These are phyloP conservation scores for Xylaria sp. DNA, from an alignment of 2,329 filamentous ascomycete species.

Conservation along the genomic window DNA sequence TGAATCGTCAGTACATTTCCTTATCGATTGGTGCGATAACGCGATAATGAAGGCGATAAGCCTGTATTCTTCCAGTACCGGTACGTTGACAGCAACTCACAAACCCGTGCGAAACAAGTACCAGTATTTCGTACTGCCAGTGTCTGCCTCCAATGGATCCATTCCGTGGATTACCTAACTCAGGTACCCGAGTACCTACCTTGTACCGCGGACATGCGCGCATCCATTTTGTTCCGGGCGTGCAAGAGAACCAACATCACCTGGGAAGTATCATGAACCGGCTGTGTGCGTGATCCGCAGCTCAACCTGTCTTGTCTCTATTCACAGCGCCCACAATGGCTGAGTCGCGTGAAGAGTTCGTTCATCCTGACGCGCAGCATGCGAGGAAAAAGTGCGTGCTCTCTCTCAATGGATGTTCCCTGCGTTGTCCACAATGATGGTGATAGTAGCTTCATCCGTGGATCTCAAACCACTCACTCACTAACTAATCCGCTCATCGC, in stretches of 20 bases:
- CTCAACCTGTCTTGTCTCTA: neutral
- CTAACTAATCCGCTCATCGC: neutral
- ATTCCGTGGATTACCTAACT: too few species aligned
- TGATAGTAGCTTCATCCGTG: too few species aligned
- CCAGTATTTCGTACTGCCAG: too few species aligned
- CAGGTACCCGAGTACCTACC: too few species aligned
- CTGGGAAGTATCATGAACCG: too few species aligned
- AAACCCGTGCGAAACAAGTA: too few species aligned
- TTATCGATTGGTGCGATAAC: slow-evolving; percentile 5
- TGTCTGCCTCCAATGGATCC: too few species aligned
- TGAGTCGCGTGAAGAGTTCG: slow-evolving; percentile 20
- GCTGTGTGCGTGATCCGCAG: neutral
- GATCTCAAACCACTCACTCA: neutral
- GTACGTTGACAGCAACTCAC: neutral
- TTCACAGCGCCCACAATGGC: slow-evolving; percentile 22
- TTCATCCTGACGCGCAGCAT: slow-evolving; percentile 31
- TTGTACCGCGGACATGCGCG: too few species aligned
- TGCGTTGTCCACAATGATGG: neutral
- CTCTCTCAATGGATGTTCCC: neutral
- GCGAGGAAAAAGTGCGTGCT: slow-evolving; percentile 32
- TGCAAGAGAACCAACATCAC: neutral
- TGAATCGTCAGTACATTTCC: neutral
- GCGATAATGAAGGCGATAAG: too few species aligned
- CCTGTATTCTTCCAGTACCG: too few species aligned
- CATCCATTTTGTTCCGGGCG: too few species aligned